Evolutionary conservation across 176 grass and related monocot species (phyloP), one percentile per base, ranked within the genome.

Genomic region (Cymbopogon citratus): DNA sequence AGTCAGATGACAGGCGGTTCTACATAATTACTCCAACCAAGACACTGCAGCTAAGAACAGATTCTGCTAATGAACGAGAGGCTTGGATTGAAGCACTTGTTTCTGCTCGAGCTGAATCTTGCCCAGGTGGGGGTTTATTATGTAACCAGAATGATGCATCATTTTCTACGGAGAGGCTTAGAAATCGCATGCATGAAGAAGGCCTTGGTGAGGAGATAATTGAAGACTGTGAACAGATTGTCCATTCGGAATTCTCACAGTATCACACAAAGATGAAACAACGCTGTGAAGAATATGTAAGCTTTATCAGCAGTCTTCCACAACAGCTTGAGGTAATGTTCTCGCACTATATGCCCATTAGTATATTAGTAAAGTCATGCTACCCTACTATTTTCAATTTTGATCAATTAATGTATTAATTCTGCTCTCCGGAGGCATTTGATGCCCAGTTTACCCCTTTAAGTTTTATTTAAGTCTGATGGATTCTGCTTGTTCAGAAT

Each of bases 41-140:
- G 73, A 93, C 95, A 43, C 92, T 98, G 87, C 92, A 93, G 73
- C 75, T 98, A 56, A 94, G 88, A 70, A 95, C 95, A 46, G 84
- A 90, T 74, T 98, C 86, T 23, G 87, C 75, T 24, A 89, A 90
- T 81, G 90, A 95, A 73, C 88, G 95, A 34, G 90, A 73, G 73
- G 84, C 92, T 78, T 98, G 95, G 95, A 95, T 98, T 56, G 86
- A 95, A 85, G 90, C 95, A 45, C 91, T 98, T 12, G 89, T 92
- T 85, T 78, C 86, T 3, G 90, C 92, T 23, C 88, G 92, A 80
- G 91, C 84, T 87, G 87, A 95, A 84, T 88, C 66, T 52, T 89
- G 76, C 71, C 56, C 93, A 21, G 70, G 66, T 80, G 85, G 57
- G 38, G 66, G 33, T 75, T 68, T 86, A 80, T 41, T 70, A 19